Evolutionary conservation across 1,139 yeast species (phyloP).

Genomic region (Scheffersomyces stambukii): DNA sequence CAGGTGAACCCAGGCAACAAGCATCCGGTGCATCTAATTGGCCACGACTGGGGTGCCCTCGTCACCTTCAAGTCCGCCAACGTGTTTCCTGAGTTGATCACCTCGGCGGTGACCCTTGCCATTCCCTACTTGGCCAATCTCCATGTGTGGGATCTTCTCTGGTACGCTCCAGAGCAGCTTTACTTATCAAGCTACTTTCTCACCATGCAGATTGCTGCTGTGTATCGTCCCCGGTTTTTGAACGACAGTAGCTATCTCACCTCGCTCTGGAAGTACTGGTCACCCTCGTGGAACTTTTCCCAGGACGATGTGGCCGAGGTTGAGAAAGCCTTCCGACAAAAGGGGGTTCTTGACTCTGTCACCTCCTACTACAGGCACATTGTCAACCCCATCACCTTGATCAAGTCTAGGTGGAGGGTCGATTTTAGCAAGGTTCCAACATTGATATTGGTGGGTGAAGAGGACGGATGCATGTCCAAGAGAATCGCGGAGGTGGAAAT

Average conservation of each 20-base stretch:
- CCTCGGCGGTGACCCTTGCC: conserved; percentile 36
- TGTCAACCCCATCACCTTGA: conserved; percentile 19
- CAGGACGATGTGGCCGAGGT: conserved; percentile 26
- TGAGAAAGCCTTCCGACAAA: conserved; percentile 21
- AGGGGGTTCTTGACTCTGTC: conserved; percentile 31
- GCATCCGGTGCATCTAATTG: conserved; percentile 37
- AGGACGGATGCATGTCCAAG: conserved; percentile 39
- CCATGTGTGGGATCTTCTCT: conserved; percentile 22
- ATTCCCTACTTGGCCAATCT: conserved; percentile 35
- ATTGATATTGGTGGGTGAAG: conserved; percentile 32
- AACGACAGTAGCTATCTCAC: conserved; percentile 25
- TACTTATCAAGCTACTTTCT: conserved; percentile 36
- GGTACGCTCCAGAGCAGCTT: conserved; percentile 32
- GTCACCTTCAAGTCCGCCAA: conserved; percentile 33
- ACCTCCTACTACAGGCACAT: conserved; percentile 42
- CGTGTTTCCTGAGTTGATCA: conserved; percentile 31
- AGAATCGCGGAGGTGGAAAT: conserved; percentile 24
- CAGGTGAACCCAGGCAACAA: conserved; percentile 14
- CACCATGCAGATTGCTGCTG: conserved; percentile 32
- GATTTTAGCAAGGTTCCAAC: conserved; percentile 40
- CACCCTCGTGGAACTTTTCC: conserved; percentile 35
- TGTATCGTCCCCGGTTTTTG: conserved; percentile 23
- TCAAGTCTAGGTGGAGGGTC: conserved; percentile 23
- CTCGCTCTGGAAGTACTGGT: conserved; percentile 38
- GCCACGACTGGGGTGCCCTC: conserved; percentile 49